Percentiles rank a stretch among this genome's conserved stretches.
Evolutionary conservation across 495 filamentous ascomycete genomes (phyloP).

Genomic region (Penicillium robsamsonii): DNA sequence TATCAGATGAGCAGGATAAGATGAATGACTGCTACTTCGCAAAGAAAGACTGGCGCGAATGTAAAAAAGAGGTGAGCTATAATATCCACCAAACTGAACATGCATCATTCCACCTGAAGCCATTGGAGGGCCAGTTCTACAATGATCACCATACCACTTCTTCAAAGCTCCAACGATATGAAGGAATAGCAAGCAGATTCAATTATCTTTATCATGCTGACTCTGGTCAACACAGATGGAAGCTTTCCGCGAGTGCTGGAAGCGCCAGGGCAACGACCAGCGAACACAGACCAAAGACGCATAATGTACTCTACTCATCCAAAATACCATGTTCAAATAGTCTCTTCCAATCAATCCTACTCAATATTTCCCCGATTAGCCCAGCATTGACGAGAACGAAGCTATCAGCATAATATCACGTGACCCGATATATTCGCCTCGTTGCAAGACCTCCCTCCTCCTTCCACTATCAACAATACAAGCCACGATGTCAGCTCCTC

Average conservation of each 20-base stretch:
- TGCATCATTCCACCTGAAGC: not conserved
- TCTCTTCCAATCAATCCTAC: not conserved
- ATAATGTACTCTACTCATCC: conserved; percentile 10
- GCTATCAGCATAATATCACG: conserved; percentile 11
- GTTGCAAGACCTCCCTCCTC: conserved; percentile 6
- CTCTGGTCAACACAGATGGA: conserved; percentile 69
- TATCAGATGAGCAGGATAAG: conserved; percentile 76
- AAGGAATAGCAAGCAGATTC: not conserved
- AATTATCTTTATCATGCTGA: not conserved
- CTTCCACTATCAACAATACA: conserved; percentile 5
- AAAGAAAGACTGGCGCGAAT: conserved; percentile 93
- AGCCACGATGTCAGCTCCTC: conserved; percentile 23
- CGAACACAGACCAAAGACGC: conserved; percentile 73
- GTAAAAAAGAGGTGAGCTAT: conserved; percentile 77
- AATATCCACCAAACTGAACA: not conserved
- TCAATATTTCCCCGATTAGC: not conserved
- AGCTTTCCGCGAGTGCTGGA: conserved; percentile 89
- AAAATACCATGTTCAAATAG: conserved; percentile 3
- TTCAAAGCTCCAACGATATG: not conserved
- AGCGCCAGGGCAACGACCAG: conserved; percentile 80
- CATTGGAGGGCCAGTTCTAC: not conserved
- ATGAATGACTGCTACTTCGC: conserved; percentile 95
- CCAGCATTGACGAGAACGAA: not conserved
- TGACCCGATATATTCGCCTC: conserved; percentile 2
- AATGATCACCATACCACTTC: not conserved